Percentiles rank a stretch among this genome's conserved stretches.
Evolutionary conservation across 2,329 filamentous ascomycete genomes (phyloP).

Genomic region (Aureobasidium sp.): DNA sequence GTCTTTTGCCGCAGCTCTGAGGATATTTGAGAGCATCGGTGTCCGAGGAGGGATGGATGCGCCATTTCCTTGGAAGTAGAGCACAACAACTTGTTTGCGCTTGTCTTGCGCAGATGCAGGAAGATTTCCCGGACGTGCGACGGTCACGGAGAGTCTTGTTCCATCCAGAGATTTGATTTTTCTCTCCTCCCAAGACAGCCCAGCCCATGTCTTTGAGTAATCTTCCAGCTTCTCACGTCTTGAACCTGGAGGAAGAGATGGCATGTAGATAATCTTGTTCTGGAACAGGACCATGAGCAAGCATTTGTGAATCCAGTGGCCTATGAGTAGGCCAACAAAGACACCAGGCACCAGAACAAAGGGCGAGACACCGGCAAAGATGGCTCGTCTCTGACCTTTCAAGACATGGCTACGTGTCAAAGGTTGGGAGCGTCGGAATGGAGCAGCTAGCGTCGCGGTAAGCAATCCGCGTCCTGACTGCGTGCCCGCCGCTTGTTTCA

Average conservation of each 20-base stretch:
- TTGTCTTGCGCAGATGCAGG: neutral
- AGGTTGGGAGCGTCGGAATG: neutral
- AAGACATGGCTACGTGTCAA: neutral
- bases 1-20: slow-evolving; percentile 24
- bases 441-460: neutral
- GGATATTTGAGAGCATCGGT: slow-evolving; percentile 38
- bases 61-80: slow-evolving; percentile 44
- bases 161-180: slow-evolving; percentile 55
- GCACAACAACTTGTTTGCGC: slow-evolving; percentile 24
- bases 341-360: slow-evolving; percentile 52
- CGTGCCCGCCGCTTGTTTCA: neutral
- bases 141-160: slow-evolving; percentile 54
- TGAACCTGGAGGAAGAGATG: slow-evolving; percentile 62
- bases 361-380: slow-evolving; percentile 30
- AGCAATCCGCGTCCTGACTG: neutral
- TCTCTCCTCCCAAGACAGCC: slow-evolving; percentile 60
- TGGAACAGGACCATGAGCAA: slow-evolving; percentile 69
- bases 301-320: slow-evolving; percentile 58
- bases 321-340: slow-evolving; percentile 57
- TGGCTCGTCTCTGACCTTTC: slow-evolving; percentile 11
- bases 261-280: slow-evolving; percentile 77
- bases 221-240: slow-evolving; percentile 58
- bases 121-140: slow-evolving; percentile 29
- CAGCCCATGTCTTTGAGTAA: slow-evolving; percentile 51
- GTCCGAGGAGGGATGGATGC: slow-evolving; percentile 40